Conservation (phyloP, 2,329 filamentous ascomycete genomes). For the Coniochaeta prunicola region DNA sequence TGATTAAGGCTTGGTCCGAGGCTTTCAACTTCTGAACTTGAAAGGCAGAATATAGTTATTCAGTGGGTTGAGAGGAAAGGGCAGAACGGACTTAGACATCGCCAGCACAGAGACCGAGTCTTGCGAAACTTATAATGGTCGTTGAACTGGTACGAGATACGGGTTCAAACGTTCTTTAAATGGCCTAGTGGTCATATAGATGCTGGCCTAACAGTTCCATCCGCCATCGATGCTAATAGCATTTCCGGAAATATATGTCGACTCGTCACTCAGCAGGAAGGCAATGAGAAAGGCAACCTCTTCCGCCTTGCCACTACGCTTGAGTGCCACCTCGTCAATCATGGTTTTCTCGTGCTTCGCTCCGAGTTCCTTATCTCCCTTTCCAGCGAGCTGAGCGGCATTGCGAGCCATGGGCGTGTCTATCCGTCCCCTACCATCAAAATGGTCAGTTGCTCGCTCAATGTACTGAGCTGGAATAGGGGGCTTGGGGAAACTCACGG, state of each 20-base stretch:
- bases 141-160: too few relatives aligned
- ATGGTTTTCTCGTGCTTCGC: not conserved
- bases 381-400: not conserved
- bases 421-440: conserved; percentile 15
- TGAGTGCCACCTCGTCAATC: conserved; percentile 6
- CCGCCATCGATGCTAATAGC: conserved; percentile 9
- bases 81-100: too few relatives aligned
- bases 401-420: conserved; percentile 19
- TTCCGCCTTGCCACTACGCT: conserved; percentile 7
- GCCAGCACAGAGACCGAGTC: too few relatives aligned
- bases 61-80: too few relatives aligned
- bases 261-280: conserved; percentile 11
- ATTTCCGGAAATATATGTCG: conserved; percentile 11
- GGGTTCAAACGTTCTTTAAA: too few relatives aligned
- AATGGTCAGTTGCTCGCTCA: not conserved
- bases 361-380: not conserved
- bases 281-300: conserved; percentile 9
- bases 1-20: too few relatives aligned
- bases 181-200: not conserved
- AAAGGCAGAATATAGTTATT: too few relatives aligned
- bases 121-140: not conserved
- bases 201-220: conserved; percentile 8
- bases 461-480: not conserved
- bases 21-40: too few relatives aligned
- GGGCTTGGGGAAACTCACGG: conserved; percentile 17